Evolutionary conservation across 495 filamentous ascomycete genomes (phyloP).

Genomic region (Emericellopsis terricola): DNA sequence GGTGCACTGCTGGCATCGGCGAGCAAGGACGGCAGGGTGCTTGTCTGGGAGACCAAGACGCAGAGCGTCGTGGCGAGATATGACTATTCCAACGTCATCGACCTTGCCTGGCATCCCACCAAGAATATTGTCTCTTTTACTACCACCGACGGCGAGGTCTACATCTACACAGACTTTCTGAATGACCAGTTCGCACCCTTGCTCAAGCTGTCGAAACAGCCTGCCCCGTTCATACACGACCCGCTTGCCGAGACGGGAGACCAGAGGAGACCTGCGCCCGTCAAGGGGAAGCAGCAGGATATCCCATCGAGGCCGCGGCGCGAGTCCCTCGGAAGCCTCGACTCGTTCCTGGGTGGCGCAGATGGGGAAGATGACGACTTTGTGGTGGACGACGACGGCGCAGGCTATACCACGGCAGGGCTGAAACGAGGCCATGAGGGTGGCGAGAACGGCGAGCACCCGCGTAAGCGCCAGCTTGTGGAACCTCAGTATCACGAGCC

Average conservation of each 20-base stretch:
- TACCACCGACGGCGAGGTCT: slow-evolving; percentile 77
- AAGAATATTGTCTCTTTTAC: slow-evolving; percentile 81
- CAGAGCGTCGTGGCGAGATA: slow-evolving; percentile 58
- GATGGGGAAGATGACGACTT: slow-evolving; percentile 58
- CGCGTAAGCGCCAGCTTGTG: slow-evolving; percentile 30
- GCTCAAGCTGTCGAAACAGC: slow-evolving; percentile 39
- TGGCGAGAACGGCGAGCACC: slow-evolving; percentile 15
- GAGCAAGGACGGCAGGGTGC: slow-evolving; percentile 60
- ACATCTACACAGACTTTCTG: slow-evolving; percentile 69
- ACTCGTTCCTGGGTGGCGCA: slow-evolving; percentile 36
- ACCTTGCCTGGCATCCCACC: slow-evolving; percentile 77
- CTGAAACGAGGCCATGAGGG: slow-evolving; percentile 46
- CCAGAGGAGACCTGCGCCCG: slow-evolving; percentile 36
- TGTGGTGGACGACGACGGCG: slow-evolving; percentile 89
- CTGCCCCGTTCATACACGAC: slow-evolving; percentile 74
- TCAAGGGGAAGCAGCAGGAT: slow-evolving; percentile 33
- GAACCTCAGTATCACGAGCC: slow-evolving; percentile 57
- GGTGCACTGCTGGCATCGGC: slow-evolving; percentile 74
- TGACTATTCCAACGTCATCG: slow-evolving; percentile 64
- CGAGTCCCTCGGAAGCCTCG: slow-evolving; percentile 27
- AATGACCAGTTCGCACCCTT: slow-evolving; percentile 41
- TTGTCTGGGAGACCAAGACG: slow-evolving; percentile 80
- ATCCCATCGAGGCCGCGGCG: slow-evolving; percentile 18
- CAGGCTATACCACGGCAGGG: slow-evolving; percentile 60
- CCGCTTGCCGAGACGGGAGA: slow-evolving; percentile 53